Evolutionary conservation across 495 filamentous ascomycete genomes (phyloP), one percentile per base, ranked within the genome.

Genomic region (Penicillium tannophilum): DNA sequence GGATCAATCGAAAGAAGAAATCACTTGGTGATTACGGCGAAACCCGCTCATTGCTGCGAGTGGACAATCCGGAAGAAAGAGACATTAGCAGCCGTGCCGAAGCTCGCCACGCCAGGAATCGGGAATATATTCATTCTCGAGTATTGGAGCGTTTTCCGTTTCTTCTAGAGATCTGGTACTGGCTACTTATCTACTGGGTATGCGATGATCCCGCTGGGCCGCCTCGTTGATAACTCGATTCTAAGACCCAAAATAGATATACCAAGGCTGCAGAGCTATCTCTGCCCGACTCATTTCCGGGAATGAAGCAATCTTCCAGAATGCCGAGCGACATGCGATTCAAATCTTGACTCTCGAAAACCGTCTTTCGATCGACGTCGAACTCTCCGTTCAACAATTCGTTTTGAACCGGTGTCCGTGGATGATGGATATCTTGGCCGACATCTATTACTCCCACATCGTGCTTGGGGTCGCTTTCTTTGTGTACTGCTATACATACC

Each of bases 141-240:
- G 58, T 79, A 17, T 60, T 77, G 31, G 69, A 67, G 39, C 67
- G 66, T 9, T 79, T 71, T 45, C 75, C 72, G 49, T 91, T 66
- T 72, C 74, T 65, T 76, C 79, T 67, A 70, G 88, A 71, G 84
- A 90, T 74, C 82, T 86, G 64, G 71, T 96, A 61, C 79, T 96
- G 55, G 89, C 86, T 58, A 72, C 83, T 62, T 73, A 88, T 81
- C 24, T 88, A 87, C 64, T 82, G 76, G 76, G 79, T 82, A 68
- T 61, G 54, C 23, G n/a, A 12, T 11, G 5, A 16, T 31, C 44
- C 7, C 12, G 14, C 19, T 11, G 9, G 6, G 24, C 16, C 2
- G 42, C 11, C 28, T 17, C n/a, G 1, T 44, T 19, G 4, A 20
- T 10, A 31, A 6, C 36, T 48, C 28, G 20, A 3, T 14, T 16